phyloP scores from a whole-genome alignment of 495 filamentous ascomycete species.

The Neurospora sp. region DNA sequence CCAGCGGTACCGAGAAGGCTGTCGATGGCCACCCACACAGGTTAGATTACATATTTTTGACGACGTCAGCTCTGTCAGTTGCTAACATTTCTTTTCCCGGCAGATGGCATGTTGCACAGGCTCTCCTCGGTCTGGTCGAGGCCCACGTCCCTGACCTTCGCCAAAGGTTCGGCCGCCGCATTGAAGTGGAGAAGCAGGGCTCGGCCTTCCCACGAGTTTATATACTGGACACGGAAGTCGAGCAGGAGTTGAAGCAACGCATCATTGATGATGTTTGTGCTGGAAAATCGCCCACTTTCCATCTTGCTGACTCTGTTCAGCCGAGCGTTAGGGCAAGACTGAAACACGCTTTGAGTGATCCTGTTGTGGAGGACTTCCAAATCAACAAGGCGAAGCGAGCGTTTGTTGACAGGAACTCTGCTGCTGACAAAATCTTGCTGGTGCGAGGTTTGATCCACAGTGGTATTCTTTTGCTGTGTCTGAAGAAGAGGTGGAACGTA shows the following conservation, averaged over 20 bases:
- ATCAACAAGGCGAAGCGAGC: neutral
- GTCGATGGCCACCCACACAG: slow-evolving; percentile 40
- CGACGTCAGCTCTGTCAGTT: too few relatives aligned
- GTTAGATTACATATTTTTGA: neutral
- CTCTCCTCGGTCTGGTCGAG: slow-evolving; percentile 29
- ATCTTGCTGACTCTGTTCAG: neutral
- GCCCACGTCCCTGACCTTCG: slow-evolving; percentile 20
- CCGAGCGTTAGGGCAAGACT: neutral
- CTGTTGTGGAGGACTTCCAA: neutral
- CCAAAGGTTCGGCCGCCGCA: neutral
- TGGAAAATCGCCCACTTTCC: neutral
- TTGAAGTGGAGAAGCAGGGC: neutral
- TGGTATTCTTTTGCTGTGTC: slow-evolving; percentile 28
- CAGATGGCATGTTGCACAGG: slow-evolving; percentile 36
- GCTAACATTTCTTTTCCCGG: neutral
- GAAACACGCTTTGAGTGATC: neutral
- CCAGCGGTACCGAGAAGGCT: slow-evolving; percentile 34
- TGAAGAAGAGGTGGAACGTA: slow-evolving; percentile 39
- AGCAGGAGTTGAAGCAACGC: neutral
- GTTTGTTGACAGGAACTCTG: neutral
- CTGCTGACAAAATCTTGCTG: slow-evolving; percentile 10
- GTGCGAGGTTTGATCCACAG: slow-evolving; percentile 32
- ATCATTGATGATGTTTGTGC: neutral
- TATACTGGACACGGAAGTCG: neutral
- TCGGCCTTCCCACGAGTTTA: neutral